Conservation (phyloP, 768 basidiomycete species). For the Trametes coccinea region DNA sequence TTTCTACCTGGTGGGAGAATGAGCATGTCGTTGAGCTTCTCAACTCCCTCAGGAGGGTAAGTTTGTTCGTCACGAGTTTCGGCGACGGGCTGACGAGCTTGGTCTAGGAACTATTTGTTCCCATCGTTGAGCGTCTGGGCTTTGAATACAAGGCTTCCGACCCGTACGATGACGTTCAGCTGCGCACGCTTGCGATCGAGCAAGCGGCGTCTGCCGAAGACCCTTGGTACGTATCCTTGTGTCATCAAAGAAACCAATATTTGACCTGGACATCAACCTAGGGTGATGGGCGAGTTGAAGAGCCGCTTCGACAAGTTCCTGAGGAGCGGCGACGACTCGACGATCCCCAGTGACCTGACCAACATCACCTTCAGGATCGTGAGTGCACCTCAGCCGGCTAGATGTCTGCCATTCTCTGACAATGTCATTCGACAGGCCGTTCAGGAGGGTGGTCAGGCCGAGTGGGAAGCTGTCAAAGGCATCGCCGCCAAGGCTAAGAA, state of each 20-base stretch:
- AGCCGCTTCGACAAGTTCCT: slow-evolving; percentile 71
- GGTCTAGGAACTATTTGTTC: slow-evolving; percentile 62
- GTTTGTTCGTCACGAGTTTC: slow-evolving; percentile 20
- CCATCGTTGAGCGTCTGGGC: slow-evolving; percentile 76
- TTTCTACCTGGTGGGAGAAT: slow-evolving; percentile 84
- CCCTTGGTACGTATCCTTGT: slow-evolving; percentile 32
- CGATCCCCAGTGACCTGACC: slow-evolving; percentile 80
- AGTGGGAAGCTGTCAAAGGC: slow-evolving; percentile 71
- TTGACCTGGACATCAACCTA: slow-evolving; percentile 29
- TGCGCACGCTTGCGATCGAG: slow-evolving; percentile 73
- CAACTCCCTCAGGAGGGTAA: slow-evolving; percentile 60
- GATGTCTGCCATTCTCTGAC: neutral
- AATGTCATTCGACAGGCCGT: slow-evolving; percentile 51
- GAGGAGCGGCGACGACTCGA: slow-evolving; percentile 70
- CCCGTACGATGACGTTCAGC: slow-evolving; percentile 60
- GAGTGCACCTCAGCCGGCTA: neutral
- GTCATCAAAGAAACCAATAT: too few relatives aligned
- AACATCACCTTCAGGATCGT: slow-evolving; percentile 48
- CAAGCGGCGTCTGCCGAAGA: slow-evolving; percentile 53
- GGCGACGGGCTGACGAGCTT: neutral
- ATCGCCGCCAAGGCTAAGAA: slow-evolving; percentile 74
- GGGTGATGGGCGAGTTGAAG: slow-evolving; percentile 73
- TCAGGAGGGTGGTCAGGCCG: slow-evolving; percentile 67
- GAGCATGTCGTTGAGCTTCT: slow-evolving; percentile 51
- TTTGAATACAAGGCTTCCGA: slow-evolving; percentile 73